Evolutionary conservation across 139 green algal genomes (phyloP).

Genomic region (Zygnema circumcarinatum): DNA sequence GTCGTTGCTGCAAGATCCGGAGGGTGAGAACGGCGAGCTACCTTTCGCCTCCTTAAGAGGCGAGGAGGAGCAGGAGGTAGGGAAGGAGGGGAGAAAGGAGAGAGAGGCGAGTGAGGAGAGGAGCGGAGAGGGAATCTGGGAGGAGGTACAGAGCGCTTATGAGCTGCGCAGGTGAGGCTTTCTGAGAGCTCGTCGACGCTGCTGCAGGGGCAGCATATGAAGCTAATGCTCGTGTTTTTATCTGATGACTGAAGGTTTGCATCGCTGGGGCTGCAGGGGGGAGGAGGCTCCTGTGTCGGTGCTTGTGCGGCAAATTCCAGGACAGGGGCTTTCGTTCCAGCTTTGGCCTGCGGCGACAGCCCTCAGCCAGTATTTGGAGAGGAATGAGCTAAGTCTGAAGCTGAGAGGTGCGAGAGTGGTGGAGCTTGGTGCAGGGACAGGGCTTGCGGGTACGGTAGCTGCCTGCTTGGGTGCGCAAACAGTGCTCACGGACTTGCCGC

Average conservation of each 20-base stretch:
- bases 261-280: background rate
- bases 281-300: constrained; percentile 2
- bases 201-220: no score
- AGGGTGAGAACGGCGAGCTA: no score
- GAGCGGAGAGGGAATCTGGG: background rate
- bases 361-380: constrained; percentile 34
- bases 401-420: constrained; percentile 34
- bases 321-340: constrained; percentile 41
- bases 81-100: background rate
- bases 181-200: no score
- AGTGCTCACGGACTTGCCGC: constrained; percentile 41
- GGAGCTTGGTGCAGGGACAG: constrained; percentile 46
- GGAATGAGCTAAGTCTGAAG: background rate
- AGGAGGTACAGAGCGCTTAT: background rate
- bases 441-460: constrained; percentile 38
- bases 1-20: no score
- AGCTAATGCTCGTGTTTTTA: no score
- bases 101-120: background rate
- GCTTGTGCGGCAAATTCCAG: constrained; percentile 24
- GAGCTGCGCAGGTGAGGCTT: background rate
- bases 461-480: constrained; percentile 16
- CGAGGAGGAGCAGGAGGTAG: constrained; percentile 10
- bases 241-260: background rate
- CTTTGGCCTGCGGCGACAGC: constrained; percentile 35
- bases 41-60: background rate